phyloP scores from a whole-genome alignment of 352 stramenopile genomes.

The Phytophthora citrophthora region DNA sequence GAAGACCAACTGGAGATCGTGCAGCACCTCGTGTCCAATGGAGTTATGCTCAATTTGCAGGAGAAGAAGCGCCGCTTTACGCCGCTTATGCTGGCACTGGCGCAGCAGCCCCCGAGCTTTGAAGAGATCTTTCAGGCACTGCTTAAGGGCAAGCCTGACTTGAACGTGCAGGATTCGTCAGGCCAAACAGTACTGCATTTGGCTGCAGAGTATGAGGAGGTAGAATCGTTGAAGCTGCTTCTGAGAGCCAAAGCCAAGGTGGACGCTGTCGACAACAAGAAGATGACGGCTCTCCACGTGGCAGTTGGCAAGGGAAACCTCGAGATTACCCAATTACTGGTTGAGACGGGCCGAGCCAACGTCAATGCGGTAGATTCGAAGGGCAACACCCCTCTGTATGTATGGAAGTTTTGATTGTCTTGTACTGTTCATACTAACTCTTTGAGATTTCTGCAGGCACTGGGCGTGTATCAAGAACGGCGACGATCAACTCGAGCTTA shows the following conservation, averaged over 20 bases:
- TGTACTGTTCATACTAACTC: neutral
- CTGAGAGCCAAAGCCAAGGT: slow-evolving; percentile 67
- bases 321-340: slow-evolving; percentile 61
- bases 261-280: slow-evolving; percentile 67
- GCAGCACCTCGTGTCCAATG: slow-evolving; percentile 70
- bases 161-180: slow-evolving; percentile 64
- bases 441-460: slow-evolving; percentile 43
- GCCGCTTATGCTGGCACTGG: slow-evolving; percentile 75
- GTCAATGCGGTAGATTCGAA: slow-evolving; percentile 69
- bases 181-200: slow-evolving; percentile 75
- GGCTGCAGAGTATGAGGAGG: slow-evolving; percentile 72
- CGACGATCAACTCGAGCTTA: slow-evolving; percentile 48
- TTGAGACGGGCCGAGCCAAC: slow-evolving; percentile 63
- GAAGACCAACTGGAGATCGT: slow-evolving; percentile 80
- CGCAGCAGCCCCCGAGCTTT: slow-evolving; percentile 70
- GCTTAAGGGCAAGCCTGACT: slow-evolving; percentile 74
- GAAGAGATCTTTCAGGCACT: slow-evolving; percentile 70
- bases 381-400: slow-evolving; percentile 74
- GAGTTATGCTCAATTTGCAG: slow-evolving; percentile 71
- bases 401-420: neutral
- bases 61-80: slow-evolving; percentile 84
- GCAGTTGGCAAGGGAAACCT: slow-evolving; percentile 70
- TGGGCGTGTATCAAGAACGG: slow-evolving; percentile 75
- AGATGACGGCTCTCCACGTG: slow-evolving; percentile 79
- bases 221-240: slow-evolving; percentile 65